Conservation (phyloP, 495 filamentous ascomycete genomes). For the Eremomyces bilateralis region DNA sequence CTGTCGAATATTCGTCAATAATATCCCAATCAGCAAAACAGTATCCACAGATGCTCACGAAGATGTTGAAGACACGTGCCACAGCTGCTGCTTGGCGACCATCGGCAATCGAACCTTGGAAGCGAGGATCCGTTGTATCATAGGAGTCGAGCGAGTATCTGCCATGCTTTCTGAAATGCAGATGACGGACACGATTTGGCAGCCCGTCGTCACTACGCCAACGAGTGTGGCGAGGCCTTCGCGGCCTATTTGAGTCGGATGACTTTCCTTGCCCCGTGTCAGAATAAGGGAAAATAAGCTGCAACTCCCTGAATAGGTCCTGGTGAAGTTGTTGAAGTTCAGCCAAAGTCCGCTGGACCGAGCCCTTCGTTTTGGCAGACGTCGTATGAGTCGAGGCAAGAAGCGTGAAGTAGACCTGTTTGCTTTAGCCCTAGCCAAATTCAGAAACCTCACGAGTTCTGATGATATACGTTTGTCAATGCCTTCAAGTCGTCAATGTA, state of each 20-base stretch:
- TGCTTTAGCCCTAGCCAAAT: no score
- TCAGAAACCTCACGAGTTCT: no score
- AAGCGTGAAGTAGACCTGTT: conserved; percentile 45
- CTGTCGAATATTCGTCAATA: no score
- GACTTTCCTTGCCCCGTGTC: conserved; percentile 28
- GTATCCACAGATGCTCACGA: conserved; percentile 27
- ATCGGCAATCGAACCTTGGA: conserved; percentile 33
- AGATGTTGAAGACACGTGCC: conserved; percentile 52
- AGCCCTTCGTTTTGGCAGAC: conserved; percentile 30
- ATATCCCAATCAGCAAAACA: no score
- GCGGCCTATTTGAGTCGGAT: conserved; percentile 6
- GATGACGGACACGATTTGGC: conserved; percentile 18
- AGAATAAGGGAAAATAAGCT: conserved; percentile 36
- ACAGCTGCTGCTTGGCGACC: conserved; percentile 51
- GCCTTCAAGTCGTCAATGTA: conserved; percentile 77
- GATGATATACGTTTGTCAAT: conserved; percentile 54
- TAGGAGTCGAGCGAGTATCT: conserved; percentile 16
- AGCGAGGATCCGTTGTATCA: conserved; percentile 3
- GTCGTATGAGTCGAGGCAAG: conserved; percentile 37
- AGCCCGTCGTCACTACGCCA: conserved; percentile 41
- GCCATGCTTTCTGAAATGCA: no score
- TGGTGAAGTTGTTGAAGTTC: conserved; percentile 54
- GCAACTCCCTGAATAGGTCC: conserved; percentile 42
- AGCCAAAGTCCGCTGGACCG: conserved; percentile 42
- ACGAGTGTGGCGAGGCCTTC: conserved; percentile 16